Evolutionary conservation across 768 basidiomycete species (phyloP).

Genomic region (Xerocomellus intermedius): DNA sequence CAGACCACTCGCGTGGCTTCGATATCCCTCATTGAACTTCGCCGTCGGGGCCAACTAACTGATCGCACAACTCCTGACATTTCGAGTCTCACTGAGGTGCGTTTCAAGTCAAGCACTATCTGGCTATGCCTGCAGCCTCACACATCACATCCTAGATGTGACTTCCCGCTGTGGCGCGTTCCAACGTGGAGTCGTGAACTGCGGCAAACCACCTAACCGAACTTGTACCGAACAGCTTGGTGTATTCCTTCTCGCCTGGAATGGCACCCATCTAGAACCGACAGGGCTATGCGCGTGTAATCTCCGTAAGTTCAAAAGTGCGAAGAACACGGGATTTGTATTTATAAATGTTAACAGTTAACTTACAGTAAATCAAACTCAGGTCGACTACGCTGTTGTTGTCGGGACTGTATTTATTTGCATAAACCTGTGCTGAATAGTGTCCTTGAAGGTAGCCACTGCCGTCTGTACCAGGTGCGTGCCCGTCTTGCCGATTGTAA

Average conservation of each 20-base stretch:
- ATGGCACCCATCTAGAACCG: slow-evolving; percentile 7
- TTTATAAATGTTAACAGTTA: background rate
- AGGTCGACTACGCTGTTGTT: background rate
- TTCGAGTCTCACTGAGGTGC: background rate
- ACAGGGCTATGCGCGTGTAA: slow-evolving; percentile 19
- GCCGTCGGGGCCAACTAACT: background rate
- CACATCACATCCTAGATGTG: background rate
- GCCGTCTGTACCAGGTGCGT: slow-evolving; percentile 12
- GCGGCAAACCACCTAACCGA: background rate
- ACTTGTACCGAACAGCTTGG: background rate
- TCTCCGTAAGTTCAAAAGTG: slow-evolving; percentile 16
- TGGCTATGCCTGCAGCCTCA: background rate
- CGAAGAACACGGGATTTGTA: background rate
- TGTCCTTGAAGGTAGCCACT: background rate
- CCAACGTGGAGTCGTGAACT: slow-evolving; percentile 6
- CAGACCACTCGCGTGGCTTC: background rate
- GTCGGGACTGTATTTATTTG: slow-evolving; percentile 2
- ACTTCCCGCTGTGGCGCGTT: background rate
- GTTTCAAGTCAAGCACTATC: background rate
- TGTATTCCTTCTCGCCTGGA: slow-evolving; percentile 7
- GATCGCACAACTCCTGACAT: background rate
- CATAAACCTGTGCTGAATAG: slow-evolving; percentile 16
- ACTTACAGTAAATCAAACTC: background rate
- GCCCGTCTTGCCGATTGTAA: slow-evolving; percentile 9
- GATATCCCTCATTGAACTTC: background rate